Percentiles rank a stretch among this genome's conserved stretches.
phyloP scores from a whole-genome alignment of 495 filamentous ascomycete genomes.

The Lasiosphaeria hispida region DNA sequence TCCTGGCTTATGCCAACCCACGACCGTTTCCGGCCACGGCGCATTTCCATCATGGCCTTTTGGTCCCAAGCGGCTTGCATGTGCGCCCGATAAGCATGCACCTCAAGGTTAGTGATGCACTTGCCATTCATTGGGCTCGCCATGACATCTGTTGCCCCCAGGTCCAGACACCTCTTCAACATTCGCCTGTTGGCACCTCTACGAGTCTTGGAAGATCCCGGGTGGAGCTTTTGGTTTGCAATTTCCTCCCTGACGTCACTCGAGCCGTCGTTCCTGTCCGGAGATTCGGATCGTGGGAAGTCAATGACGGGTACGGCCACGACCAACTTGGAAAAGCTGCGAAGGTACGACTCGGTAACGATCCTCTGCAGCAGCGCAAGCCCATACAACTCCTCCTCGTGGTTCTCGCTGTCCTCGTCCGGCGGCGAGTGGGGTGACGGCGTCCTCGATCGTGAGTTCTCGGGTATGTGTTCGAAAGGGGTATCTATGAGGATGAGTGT shows the following conservation, averaged over 20 bases:
- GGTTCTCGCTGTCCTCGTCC: slow-evolving; percentile 33
- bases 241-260: slow-evolving; percentile 35
- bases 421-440: slow-evolving; percentile 45
- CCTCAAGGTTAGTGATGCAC: slow-evolving; percentile 66
- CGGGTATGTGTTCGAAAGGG: slow-evolving; percentile 48
- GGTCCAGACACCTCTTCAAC: slow-evolving; percentile 69
- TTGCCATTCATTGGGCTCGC: slow-evolving; percentile 69
- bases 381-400: slow-evolving; percentile 61
- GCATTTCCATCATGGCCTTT: slow-evolving; percentile 61
- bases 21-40: slow-evolving; percentile 74
- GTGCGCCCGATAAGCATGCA: slow-evolving; percentile 79
- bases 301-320: slow-evolving; percentile 68
- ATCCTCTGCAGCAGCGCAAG: slow-evolving; percentile 66
- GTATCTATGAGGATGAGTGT: slow-evolving; percentile 77
- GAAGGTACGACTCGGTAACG: slow-evolving; percentile 65
- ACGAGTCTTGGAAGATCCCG: slow-evolving; percentile 12
- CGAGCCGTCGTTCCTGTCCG: slow-evolving; percentile 27
- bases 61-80: slow-evolving; percentile 68
- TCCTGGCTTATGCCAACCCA: slow-evolving; percentile 88
- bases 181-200: slow-evolving; percentile 41
- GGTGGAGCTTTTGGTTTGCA: slow-evolving; percentile 26
- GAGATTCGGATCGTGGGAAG: slow-evolving; percentile 28
- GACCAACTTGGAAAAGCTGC: slow-evolving; percentile 69
- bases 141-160: slow-evolving; percentile 82
- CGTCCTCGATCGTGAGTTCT: slow-evolving; percentile 30